These are phyloP conservation scores for Closterium sp. DNA, from an alignment of 139 green algal genomes.

Conservation along the genomic window DNA sequence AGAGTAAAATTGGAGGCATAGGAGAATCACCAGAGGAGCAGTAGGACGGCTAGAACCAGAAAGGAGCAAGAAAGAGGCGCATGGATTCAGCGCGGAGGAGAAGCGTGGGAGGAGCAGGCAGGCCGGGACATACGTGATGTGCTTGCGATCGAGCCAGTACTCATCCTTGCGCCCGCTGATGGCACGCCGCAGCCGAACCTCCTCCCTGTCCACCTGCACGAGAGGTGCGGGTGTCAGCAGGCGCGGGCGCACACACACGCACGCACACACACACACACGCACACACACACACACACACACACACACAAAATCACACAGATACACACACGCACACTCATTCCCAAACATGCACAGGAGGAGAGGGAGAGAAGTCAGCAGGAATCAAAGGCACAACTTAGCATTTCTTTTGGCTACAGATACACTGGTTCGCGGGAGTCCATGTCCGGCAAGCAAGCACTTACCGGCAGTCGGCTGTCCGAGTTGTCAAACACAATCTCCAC, in stretches of 20 bases:
- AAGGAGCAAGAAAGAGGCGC: too few species aligned
- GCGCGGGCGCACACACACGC: background rate
- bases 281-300: background rate
- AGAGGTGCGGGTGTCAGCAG: background rate
- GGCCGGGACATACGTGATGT: constrained; percentile 68
- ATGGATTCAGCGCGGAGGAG: too few species aligned
- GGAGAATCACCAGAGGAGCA: background rate
- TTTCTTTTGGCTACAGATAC: background rate
- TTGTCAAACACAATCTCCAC: constrained; percentile 99
- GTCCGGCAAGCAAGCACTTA: too few species aligned
- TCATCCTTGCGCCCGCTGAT: constrained; percentile 96
- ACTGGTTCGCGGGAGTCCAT: too few species aligned
- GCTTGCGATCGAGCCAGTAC: constrained; percentile 91
- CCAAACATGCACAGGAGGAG: background rate
- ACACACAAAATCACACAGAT: background rate
- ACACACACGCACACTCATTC: background rate
- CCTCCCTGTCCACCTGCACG: constrained; percentile 68
- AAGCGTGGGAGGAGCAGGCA: background rate
- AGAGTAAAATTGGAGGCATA: background rate
- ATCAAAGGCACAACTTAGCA: background rate
- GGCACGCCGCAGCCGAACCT: constrained; percentile 86
- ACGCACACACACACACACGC: background rate
- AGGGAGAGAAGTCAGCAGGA: background rate
- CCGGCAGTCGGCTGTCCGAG: constrained; percentile 84
- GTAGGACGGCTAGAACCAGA: background rate